Conservation (phyloP, 108 stramenopile genomes). For the Craspedostauros australis region DNA sequence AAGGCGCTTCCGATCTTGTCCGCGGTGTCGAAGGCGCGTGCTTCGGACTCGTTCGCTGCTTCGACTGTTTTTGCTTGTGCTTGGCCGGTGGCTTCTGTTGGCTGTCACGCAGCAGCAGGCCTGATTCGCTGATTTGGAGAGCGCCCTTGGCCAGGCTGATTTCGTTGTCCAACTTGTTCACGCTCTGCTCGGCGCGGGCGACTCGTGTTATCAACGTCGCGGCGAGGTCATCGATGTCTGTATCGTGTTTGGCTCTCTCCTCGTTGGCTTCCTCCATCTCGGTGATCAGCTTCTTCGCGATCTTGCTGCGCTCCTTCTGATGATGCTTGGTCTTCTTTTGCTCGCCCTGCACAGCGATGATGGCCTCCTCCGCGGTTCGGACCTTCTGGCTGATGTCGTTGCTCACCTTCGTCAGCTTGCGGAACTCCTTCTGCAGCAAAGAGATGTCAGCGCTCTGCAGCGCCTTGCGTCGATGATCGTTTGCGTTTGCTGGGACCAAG, state of each 20-base stretch:
- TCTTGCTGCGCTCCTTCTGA: conserved; percentile 40
- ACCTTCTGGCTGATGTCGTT: conserved; percentile 32
- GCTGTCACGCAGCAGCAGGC: too few relatives aligned
- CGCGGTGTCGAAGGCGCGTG: too few relatives aligned
- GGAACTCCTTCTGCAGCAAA: conserved; percentile 10
- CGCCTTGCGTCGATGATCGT: background rate
- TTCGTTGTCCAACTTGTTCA: conserved; percentile 19
- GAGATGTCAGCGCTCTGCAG: conserved; percentile 12
- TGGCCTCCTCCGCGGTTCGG: conserved; percentile 23
- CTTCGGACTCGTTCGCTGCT: too few relatives aligned
- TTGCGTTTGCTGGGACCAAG: background rate
- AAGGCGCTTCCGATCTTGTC: too few relatives aligned
- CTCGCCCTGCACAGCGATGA: conserved; percentile 6
- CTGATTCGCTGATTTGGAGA: conserved; percentile 35
- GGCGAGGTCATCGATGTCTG: conserved; percentile 23
- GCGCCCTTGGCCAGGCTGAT: conserved; percentile 27
- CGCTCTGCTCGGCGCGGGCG: conserved; percentile 14
- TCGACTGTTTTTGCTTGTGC: too few relatives aligned
- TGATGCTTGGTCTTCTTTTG: background rate
- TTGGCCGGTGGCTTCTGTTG: too few relatives aligned
- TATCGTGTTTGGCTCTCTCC: conserved; percentile 30
- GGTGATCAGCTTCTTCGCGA: conserved; percentile 37
- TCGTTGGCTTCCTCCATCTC: conserved; percentile 37
- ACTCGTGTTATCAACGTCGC: conserved; percentile 12
- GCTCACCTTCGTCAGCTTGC: conserved; percentile 26